Evolutionary conservation across 2,329 filamentous ascomycete genomes (phyloP).

Genomic region (Tolypocladium ovalisporum): DNA sequence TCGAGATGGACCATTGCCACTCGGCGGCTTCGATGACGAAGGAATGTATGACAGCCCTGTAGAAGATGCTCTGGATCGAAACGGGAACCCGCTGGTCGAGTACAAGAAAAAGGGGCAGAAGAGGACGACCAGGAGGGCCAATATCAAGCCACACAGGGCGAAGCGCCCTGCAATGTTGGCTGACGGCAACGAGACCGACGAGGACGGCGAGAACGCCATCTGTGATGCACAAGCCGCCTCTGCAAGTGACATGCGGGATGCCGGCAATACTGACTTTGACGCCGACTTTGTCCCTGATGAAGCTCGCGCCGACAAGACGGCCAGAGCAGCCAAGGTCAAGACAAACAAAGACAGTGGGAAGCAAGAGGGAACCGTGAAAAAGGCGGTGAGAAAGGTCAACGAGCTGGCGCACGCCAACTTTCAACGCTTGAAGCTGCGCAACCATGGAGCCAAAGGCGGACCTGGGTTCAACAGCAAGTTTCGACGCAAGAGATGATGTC

Average conservation of each 20-base stretch:
- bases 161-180: slow-evolving; percentile 31
- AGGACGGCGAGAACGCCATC: slow-evolving; percentile 22
- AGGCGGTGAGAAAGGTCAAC: slow-evolving; percentile 48
- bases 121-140: slow-evolving; percentile 59
- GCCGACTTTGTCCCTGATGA: background rate
- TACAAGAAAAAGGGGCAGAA: slow-evolving; percentile 84
- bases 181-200: slow-evolving; percentile 15
- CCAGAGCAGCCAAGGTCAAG: slow-evolving; percentile 4
- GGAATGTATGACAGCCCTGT: slow-evolving; percentile 42
- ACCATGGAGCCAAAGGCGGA: slow-evolving; percentile 51
- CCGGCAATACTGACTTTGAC: slow-evolving; percentile 2
- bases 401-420: slow-evolving; percentile 57
- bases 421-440: slow-evolving; percentile 52
- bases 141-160: slow-evolving; percentile 44
- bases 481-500: slow-evolving; percentile 30
- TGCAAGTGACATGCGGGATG: slow-evolving; percentile 8
- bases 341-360: slow-evolving; percentile 15
- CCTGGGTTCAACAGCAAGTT: slow-evolving; percentile 47
- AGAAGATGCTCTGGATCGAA: slow-evolving; percentile 40
- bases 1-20: slow-evolving; percentile 28
- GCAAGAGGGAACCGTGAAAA: slow-evolving; percentile 36
- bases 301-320: background rate
- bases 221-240: slow-evolving; percentile 15
- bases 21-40: slow-evolving; percentile 56
- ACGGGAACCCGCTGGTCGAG: slow-evolving; percentile 47